Base-by-base conservation (phyloP, 2,329 filamentous ascomycete species). In the Fusarium veterinarium region DNA sequence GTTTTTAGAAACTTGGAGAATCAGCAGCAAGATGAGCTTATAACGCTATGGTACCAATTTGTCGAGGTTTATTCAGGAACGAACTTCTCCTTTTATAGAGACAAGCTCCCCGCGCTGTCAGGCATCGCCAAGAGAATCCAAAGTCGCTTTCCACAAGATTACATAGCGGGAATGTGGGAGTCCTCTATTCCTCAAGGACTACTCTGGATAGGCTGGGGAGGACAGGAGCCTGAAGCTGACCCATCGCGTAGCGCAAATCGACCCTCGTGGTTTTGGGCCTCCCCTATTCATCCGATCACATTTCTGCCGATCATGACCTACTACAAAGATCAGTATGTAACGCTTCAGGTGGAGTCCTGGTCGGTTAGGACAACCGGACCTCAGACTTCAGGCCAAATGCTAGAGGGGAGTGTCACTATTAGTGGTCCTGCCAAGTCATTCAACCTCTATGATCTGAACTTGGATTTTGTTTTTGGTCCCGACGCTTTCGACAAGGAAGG, bases 221-320 rank as follows among this genome's bases (percentile, higher is more conserved):
- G 19, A 4, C 9, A 31, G 3, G 23, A 20, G 11, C 16, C 28
- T 14, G 13, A 55, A 20, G 4, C 6, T 1, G 17, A 51, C 2
- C n/a, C n/a, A 4, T 8, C 8, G 3, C 19, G 16, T 13, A 19
- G n/a, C 23, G 8, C 10, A 14, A 45, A n/a, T 17, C 46, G 49
- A 13, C 60, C 64, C n/a, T 67, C 51, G 1, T 67, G 51, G 60
- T 65, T 51, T 17, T 65, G 44, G 51, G 31, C 60, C 0, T 40
- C 64, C 6, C 10, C 30, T 17, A 9, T 17, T 13, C n/a, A 49
- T 7, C 30, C 30, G 7, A 33, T 49, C 20, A 23, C 8, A 19
- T 49, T 49, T 23, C 46, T 49, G 5, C 11, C n/a, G 4, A 49
- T 33, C 5, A 33, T 49, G 30, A 23, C 20, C 30, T 19, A 33